Percentiles rank a stretch among this genome's conserved stretches.
phyloP scores from a whole-genome alignment of 345 rosid species.

The Bruguiera gymnorhiza region DNA sequence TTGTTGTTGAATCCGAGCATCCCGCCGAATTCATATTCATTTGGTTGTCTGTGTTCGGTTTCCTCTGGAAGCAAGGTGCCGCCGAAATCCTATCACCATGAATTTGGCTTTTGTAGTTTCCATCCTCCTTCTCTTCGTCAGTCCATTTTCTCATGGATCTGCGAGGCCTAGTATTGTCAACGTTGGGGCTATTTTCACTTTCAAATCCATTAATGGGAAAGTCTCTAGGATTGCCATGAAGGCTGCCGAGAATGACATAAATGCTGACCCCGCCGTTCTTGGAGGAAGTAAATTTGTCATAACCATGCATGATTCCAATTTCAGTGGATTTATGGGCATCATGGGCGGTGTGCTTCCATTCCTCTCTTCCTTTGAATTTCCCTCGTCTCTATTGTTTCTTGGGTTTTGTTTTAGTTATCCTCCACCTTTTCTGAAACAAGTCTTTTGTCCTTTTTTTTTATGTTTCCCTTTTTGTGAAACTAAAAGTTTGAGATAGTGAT shows the following conservation, averaged over 20 bases:
- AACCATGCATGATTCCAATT: conserved; percentile 52
- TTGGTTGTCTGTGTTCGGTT: not conserved
- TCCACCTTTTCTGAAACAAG: not conserved
- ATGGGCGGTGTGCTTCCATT: conserved; percentile 25
- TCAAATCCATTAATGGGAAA: conserved; percentile 42
- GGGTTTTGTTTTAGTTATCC: not conserved
- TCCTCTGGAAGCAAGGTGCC: conserved; percentile 28
- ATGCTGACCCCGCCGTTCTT: conserved; percentile 62
- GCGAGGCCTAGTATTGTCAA: conserved; percentile 38
- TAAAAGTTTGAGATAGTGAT: not conserved
- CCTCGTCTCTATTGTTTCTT: not conserved
- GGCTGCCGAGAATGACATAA: conserved; percentile 73
- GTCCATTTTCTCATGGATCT: conserved; percentile 30
- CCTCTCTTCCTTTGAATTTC: not conserved
- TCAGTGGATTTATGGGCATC: conserved; percentile 52
- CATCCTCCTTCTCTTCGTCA: conserved; percentile 33
- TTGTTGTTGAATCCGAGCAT: not conserved
- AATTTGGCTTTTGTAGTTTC: conserved; percentile 41
- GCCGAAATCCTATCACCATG: conserved; percentile 33
- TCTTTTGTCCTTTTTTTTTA: not conserved
- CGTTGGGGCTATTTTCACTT: conserved; percentile 67
- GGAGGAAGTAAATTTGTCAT: conserved; percentile 55
- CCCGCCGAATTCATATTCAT: not conserved
- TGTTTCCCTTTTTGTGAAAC: not conserved
- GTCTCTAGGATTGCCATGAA: conserved; percentile 60